Percentiles rank a stretch among this genome's conserved stretches.
Conservation (phyloP, 2,329 filamentous ascomycete genomes). For the Escovopsis sp. region DNA sequence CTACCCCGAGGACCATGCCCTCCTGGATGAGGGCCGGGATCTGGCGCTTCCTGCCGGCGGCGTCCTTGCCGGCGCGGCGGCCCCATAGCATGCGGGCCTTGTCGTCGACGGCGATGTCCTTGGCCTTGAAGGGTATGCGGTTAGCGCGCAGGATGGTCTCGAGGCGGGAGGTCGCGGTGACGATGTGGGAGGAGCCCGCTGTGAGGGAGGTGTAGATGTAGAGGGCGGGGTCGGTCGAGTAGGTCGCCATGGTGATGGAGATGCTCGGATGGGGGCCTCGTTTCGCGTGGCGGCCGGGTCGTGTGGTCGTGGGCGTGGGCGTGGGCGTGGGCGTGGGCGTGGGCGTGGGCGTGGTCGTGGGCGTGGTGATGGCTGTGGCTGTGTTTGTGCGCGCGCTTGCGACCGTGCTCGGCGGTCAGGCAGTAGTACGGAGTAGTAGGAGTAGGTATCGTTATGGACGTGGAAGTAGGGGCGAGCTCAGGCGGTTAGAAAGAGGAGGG, state of each 20-base stretch:
- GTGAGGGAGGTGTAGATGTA: conserved; percentile 96
- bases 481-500: too few species aligned
- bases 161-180: conserved; percentile 87
- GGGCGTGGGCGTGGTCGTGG: too few species aligned
- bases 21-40: conserved; percentile 80
- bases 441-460: too few species aligned
- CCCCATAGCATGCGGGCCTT: conserved; percentile 81
- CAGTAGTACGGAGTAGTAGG: too few species aligned
- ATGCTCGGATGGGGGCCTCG: too few species aligned
- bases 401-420: too few species aligned
- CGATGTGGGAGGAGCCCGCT: conserved; percentile 86
- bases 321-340: too few species aligned
- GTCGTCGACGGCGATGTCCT: conserved; percentile 83
- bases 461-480: too few species aligned
- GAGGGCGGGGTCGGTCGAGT: conserved; percentile 51
- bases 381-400: too few species aligned
- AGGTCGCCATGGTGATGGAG: conserved; percentile 23
- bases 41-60: conserved; percentile 49
- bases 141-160: conserved; percentile 95
- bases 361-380: too few species aligned
- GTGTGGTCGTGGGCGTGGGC: too few species aligned
- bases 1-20: conserved; percentile 69
- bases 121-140: conserved; percentile 79
- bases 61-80: conserved; percentile 61
- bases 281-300: too few species aligned